phyloP scores from a whole-genome alignment of 108 stramenopile species.

The Cyclotella distinguenda region DNA sequence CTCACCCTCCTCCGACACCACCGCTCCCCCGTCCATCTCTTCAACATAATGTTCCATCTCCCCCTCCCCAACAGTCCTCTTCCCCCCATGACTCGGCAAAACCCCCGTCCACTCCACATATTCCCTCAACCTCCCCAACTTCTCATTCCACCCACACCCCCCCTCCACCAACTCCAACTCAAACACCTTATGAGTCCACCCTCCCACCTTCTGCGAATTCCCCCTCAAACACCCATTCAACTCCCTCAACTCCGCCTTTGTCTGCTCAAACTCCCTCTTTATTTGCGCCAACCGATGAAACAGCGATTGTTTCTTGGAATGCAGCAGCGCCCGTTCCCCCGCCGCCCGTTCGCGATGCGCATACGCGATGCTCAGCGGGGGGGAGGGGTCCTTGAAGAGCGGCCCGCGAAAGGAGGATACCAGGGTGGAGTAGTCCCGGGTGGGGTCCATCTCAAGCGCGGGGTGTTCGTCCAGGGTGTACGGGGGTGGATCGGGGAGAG shows the following conservation, averaged over 20 bases:
- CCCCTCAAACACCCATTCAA: slow-evolving; percentile 9
- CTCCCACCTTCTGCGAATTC: slow-evolving; percentile 28
- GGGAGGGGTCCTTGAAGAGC: slow-evolving; percentile 31
- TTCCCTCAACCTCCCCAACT: slow-evolving; percentile 19
- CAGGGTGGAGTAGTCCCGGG: slow-evolving; percentile 2
- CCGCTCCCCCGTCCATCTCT: neutral
- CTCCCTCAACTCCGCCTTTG: slow-evolving; percentile 21
- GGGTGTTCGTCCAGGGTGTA: slow-evolving; percentile 1
- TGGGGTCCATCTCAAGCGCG: neutral
- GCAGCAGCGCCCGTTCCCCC: slow-evolving; percentile 9
- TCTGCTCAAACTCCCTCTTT: slow-evolving; percentile 13
- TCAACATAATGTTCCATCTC: neutral
- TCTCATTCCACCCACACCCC: slow-evolving; percentile 32
- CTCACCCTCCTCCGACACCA: neutral
- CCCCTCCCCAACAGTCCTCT: neutral
- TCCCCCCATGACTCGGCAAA: slow-evolving; percentile 13
- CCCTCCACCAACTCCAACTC: slow-evolving; percentile 31
- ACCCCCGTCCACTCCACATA: slow-evolving; percentile 14
- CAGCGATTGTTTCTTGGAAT: slow-evolving; percentile 4
- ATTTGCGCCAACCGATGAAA: slow-evolving; percentile 5
- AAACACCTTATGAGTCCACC: slow-evolving; percentile 42
- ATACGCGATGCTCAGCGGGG: slow-evolving; percentile 23
- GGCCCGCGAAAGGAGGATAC: slow-evolving; percentile 1
- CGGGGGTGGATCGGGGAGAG: neutral
- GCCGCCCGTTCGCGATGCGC: slow-evolving; percentile 5